Evolutionary conservation across 371 early-diverging fungal species (phyloP), one percentile per base, ranked within the genome.

Genomic region (Mucor piriformis): DNA sequence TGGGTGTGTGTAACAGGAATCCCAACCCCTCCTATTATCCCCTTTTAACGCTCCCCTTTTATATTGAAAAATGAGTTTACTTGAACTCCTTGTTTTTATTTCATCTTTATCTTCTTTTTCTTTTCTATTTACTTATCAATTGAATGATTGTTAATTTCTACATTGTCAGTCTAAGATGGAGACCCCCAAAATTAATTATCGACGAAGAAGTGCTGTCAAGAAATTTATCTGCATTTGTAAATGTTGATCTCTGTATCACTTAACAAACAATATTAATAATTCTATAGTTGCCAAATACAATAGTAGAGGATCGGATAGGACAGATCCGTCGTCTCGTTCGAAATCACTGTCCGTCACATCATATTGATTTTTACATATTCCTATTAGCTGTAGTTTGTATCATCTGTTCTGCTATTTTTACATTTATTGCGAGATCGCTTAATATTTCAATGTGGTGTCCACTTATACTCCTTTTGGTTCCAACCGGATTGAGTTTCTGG

Each of bases 381-480:
- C 42, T 69, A 2, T 21, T 77, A 21, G 68, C 72, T 24, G 61
- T 77, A 3, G 11, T 67, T 8, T 77, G 71, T 48, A 63, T 77
- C 10, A 53, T 69, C 24, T 73, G 72, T 42, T 77, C 77, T 12
- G 77, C 74, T 34, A 65, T 64, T 0, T 77, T 77, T 49, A 73
- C 77, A 2, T 63, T 77, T 35, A 61, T 71, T 35, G 77, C 77
- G 8, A 66, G 72, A 11, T 73, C 77, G 10, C 59, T 72, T 3
- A 55, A 63, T 58, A 72, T 77, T 11, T 77, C 77, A 20, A 77
- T 77, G 77, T 77, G 77, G 77, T 77, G 66, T 57, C 77, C 77
- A 21, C 60, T 77, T n/a, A 53, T 77, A 12, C 50, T 77, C 6
- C 51, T 77, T 1, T 40, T 77, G 18, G 59, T 77, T 32, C 77